Evolutionary conservation across 495 filamentous ascomycete species (phyloP), one percentile per base, ranked within the genome.

Genomic region (Cenococcum geophilum): DNA sequence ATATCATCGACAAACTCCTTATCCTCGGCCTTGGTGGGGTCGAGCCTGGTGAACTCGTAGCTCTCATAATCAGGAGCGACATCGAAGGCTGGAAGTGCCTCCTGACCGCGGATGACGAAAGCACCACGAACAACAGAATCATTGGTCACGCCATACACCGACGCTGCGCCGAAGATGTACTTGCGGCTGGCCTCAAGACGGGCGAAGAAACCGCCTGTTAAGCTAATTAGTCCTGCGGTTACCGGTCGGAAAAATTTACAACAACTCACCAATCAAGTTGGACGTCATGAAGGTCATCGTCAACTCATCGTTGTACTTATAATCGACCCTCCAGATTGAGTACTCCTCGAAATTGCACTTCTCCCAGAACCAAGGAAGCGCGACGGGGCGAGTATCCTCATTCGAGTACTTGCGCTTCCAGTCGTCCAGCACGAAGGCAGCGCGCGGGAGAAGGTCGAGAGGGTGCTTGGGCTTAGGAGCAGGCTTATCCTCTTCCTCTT

Each of bases 391-490:
- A 59, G 89, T 92, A 50, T 97, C 92, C 65, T 87, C 80, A 84
- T 99, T 99, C 70, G 95, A 97, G 86, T 97, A 99, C 75, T 88
- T 85, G 70, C 92, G 90, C 86, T 99, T 99, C 89, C 87, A 95
- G 73, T 99, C 93, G 71, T 99, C 93, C 57, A 97, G 82, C 63
- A 83, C 78, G 70, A 97, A 78, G 53, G 84, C 86, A 48, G 95
- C 82, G 74, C 83, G 87, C 62, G 85, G 85, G 40, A 97, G 86
- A 67, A 83, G 80, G 76, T 96, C 93, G 63, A 95, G 82, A 62
- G 93, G 93, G 80, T 99, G 93, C 86, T 99, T 97, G 68, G 91
- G 78, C 83, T 96, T 97, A 66, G 90, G 89, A 49, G 84, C 83
- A 34, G 82, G 85, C 63, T 80, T 78, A 27, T 83, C 82, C 64